Evolutionary conservation across 768 basidiomycete species (phyloP).

Genomic region (Tulasnella sp.): DNA sequence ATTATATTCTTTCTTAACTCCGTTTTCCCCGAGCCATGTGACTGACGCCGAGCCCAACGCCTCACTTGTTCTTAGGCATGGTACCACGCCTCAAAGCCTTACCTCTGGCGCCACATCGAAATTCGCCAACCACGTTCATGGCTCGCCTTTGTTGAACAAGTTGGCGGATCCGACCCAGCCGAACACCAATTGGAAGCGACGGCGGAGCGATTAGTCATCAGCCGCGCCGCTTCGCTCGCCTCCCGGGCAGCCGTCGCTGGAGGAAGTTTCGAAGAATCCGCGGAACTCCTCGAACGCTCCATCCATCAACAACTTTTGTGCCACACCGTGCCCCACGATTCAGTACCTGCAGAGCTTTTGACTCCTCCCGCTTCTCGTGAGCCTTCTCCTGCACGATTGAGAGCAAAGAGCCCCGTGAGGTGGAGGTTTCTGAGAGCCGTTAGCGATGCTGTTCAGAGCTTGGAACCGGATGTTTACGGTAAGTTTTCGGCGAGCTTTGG

Average conservation of each 20-base stretch:
- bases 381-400: conserved; percentile 67
- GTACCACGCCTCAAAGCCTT: conserved; percentile 78
- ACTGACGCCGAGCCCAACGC: not conserved
- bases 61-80: conserved; percentile 37
- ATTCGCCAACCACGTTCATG: conserved; percentile 77
- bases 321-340: conserved; percentile 47
- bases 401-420: conserved; percentile 68
- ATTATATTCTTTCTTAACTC: not conserved
- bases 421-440: conserved; percentile 79
- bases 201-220: conserved; percentile 40
- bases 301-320: conserved; percentile 45
- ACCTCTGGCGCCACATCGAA: conserved; percentile 78
- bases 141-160: conserved; percentile 72
- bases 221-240: conserved; percentile 59
- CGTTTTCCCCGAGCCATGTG: not conserved
- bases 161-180: conserved; percentile 35
- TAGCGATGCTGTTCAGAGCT: conserved; percentile 65
- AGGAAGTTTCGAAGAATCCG: conserved; percentile 37
- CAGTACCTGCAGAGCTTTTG: conserved; percentile 66
- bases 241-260: conserved; percentile 59
- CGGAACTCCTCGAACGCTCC: conserved; percentile 46
- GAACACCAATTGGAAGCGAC: conserved; percentile 31
- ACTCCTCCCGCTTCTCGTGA: conserved; percentile 76
- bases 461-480: conserved; percentile 70
- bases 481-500: conserved; percentile 25